These are phyloP conservation scores for Pyricularia sp. DNA, from an alignment of 2,329 filamentous ascomycete genomes.

Conservation along the genomic window DNA sequence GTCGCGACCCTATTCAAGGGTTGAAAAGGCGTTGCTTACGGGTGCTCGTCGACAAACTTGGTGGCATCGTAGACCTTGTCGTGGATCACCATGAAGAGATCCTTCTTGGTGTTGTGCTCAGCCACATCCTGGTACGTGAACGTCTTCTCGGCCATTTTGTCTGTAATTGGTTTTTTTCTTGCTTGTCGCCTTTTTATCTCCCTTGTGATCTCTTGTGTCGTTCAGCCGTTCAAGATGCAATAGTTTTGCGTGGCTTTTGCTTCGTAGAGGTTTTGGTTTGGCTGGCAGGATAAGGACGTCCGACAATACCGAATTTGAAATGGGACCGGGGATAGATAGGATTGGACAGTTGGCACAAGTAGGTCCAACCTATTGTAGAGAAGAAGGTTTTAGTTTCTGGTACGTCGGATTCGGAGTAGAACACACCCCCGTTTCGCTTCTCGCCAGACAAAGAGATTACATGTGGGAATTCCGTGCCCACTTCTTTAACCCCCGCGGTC, in stretches of 20 bases:
- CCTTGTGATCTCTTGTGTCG: neutral
- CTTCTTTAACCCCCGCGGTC: neutral
- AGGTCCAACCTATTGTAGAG: neutral
- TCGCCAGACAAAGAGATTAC: neutral
- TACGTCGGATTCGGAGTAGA: neutral
- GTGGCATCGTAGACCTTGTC: slow-evolving; percentile 90
- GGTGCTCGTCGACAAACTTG: slow-evolving; percentile 94
- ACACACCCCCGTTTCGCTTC: neutral
- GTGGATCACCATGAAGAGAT: slow-evolving; percentile 82
- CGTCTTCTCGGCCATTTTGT: slow-evolving; percentile 31
- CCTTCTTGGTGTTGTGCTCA: slow-evolving; percentile 85
- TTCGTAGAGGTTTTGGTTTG: neutral
- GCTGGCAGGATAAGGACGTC: neutral
- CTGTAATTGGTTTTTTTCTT: neutral
- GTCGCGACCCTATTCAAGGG: slow-evolving; percentile 5
- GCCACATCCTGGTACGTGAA: slow-evolving; percentile 72
- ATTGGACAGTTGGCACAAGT: neutral
- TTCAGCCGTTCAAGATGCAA: neutral
- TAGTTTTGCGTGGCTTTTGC: neutral
- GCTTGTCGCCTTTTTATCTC: neutral
- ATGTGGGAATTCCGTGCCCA: neutral
- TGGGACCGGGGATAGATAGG: neutral
- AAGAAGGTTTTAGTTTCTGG: neutral
- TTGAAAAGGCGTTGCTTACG: slow-evolving; percentile 38
- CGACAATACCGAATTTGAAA: neutral